phyloP scores from a whole-genome alignment of 1,284 basidiomycete genomes.

The Amylostereum areolatum region DNA sequence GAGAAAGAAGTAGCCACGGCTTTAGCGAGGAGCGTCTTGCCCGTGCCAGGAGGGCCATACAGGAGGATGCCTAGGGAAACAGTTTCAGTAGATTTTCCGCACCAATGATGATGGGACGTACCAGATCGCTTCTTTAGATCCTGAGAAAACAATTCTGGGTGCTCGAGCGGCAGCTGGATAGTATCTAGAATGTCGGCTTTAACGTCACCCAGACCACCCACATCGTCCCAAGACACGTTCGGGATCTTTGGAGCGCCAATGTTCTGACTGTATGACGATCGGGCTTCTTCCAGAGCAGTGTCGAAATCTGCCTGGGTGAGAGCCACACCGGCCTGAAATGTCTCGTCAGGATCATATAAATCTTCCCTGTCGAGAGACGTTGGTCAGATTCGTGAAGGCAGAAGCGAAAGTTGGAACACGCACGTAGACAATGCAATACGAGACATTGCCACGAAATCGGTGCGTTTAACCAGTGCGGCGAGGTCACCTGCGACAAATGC shows the following conservation, averaged over 20 bases:
- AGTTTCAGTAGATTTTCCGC: background rate
- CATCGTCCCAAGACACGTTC: conserved; percentile 95
- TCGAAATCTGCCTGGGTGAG: conserved; percentile 71
- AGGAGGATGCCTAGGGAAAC: conserved; percentile 66
- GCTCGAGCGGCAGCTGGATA: conserved; percentile 91
- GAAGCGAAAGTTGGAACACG: conserved; percentile 14
- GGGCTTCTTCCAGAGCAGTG: conserved; percentile 67
- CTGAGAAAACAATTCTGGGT: conserved; percentile 89
- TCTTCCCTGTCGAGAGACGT: conserved; percentile 2
- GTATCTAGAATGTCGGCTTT: conserved; percentile 96
- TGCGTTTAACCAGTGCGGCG: conserved; percentile 61
- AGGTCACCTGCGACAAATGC: conserved; percentile 87
- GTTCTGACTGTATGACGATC: conserved; percentile 81
- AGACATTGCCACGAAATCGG: conserved; percentile 55
- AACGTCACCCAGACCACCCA: conserved; percentile 86
- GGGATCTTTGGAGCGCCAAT: conserved; percentile 98
- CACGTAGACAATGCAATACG: conserved; percentile 41
- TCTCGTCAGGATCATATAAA: conserved; percentile 15
- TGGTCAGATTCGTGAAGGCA: background rate
- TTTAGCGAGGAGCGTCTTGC: conserved; percentile 93
- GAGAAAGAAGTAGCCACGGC: conserved; percentile 91
- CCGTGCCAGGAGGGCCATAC: conserved; percentile 93
- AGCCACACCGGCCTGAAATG: conserved; percentile 45
- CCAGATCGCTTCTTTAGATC: conserved; percentile 96
- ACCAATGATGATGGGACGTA: conserved; percentile 21